Percentiles rank a stretch among this genome's conserved stretches.
phyloP scores from a whole-genome alignment of 345 rosid genomes.

The Eucalyptus fibrosa region DNA sequence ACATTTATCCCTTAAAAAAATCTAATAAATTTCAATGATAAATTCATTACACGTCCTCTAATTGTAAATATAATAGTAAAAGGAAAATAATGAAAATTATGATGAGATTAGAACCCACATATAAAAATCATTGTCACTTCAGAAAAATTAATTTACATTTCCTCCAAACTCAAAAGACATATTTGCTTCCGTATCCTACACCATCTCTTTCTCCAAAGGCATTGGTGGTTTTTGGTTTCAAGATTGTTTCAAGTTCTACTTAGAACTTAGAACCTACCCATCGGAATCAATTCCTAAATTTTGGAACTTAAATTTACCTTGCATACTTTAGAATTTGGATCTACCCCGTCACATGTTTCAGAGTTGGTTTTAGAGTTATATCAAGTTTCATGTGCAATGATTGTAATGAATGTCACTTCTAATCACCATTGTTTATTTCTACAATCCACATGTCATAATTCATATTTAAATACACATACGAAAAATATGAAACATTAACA shows the following conservation, averaged over 20 bases:
- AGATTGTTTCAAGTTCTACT: background rate
- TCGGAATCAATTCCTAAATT: too few relatives aligned
- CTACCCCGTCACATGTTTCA: background rate
- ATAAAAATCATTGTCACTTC: background rate
- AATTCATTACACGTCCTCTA: background rate
- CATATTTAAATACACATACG: too few relatives aligned
- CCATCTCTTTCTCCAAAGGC: background rate
- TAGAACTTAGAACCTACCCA: accelerated
- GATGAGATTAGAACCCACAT: background rate
- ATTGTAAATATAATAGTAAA: background rate
- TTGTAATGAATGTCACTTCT: too few relatives aligned
- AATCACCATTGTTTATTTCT: background rate
- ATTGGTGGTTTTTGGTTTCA: accelerated
- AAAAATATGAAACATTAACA: too few relatives aligned
- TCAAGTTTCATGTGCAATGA: accelerated
- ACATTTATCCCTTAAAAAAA: too few relatives aligned
- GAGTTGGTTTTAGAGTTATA: accelerated
- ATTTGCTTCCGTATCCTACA: background rate
- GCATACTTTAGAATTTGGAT: background rate
- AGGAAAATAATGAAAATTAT: too few relatives aligned
- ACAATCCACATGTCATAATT: background rate
- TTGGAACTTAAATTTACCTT: too few relatives aligned
- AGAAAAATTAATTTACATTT: background rate
- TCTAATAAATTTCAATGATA: background rate
- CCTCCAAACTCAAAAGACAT: background rate